A percentile compares a stretch with the other conserved stretches of the same genome.
Conservation (phyloP, 2,329 filamentous ascomycete genomes). For the Ophiocordyceps polyrhachis-furcata region DNA sequence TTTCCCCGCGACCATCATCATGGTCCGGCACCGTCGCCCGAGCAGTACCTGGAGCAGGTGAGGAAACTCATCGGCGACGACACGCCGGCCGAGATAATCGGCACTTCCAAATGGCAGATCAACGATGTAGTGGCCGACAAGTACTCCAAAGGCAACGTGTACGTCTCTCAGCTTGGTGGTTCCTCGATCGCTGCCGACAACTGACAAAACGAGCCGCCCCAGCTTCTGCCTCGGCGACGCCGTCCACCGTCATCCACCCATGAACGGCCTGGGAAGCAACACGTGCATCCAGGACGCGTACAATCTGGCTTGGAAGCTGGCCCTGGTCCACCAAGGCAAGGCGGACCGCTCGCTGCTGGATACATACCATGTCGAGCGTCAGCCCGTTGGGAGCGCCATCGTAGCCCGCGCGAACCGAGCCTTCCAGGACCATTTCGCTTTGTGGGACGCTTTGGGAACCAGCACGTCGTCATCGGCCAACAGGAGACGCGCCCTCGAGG, state of each 20-base stretch:
- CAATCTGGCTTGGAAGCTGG: constrained; percentile 37
- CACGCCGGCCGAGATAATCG: constrained; percentile 28
- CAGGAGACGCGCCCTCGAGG: constrained; percentile 16
- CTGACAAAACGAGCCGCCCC: neutral
- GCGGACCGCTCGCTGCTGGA: constrained; percentile 20
- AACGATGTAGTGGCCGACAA: constrained; percentile 41
- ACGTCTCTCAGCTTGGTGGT: constrained; percentile 6
- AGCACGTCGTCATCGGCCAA: constrained; percentile 15
- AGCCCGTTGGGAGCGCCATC: constrained; percentile 27
- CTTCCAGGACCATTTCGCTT: constrained; percentile 28
- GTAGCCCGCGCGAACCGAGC: constrained; percentile 38
- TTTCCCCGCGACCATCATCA: constrained; percentile 24
- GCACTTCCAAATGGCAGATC: constrained; percentile 38
- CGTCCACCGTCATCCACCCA: constrained; percentile 37
- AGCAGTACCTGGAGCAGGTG: constrained; percentile 26
- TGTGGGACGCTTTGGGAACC: constrained; percentile 27
- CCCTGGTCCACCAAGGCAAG: constrained; percentile 18
- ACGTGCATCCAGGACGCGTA: constrained; percentile 39
- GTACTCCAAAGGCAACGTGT: constrained; percentile 32
- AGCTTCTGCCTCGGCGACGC: constrained; percentile 38
- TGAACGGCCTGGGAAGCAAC: constrained; percentile 37
- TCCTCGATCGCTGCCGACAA: neutral
- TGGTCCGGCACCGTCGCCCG: constrained; percentile 21
- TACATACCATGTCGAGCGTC: constrained; percentile 25
- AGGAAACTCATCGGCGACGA: constrained; percentile 36